Conservation (phyloP, 176 grass and related monocot species). For the Elaeis guineensis region DNA sequence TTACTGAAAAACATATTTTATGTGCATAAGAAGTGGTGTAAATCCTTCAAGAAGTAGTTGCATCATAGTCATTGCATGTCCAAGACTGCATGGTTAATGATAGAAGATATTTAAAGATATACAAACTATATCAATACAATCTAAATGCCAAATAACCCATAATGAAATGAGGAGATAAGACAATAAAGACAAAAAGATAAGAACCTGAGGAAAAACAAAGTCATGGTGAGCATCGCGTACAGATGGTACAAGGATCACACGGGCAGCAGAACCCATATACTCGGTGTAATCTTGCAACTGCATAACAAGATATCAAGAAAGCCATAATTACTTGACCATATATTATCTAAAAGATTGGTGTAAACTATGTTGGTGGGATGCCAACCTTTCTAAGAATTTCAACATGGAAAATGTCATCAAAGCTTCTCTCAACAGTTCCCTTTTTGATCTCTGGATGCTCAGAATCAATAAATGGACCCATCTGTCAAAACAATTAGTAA, state of each 20-base stretch:
- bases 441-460: conserved; percentile 92
- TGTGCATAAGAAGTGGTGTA: no score
- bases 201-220: conserved; percentile 89
- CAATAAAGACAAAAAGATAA: not conserved
- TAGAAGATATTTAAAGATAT: no score
- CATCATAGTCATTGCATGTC: no score
- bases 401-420: conserved; percentile 70
- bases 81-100: no score
- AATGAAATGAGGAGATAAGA: no score
- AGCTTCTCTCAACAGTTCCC: conserved; percentile 53
- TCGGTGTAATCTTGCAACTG: conserved; percentile 76
- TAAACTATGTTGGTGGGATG: conserved; percentile 10
- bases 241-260: conserved; percentile 68
- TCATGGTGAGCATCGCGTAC: conserved; percentile 93
- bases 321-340: not conserved
- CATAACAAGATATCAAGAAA: conserved; percentile 23
- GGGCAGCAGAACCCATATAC: conserved; percentile 59
- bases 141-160: no score
- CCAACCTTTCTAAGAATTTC: conserved; percentile 76
- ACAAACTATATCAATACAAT: no score
- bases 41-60: no score
- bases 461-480: conserved; percentile 98
- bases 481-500: conserved; percentile 28
- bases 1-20: no score
- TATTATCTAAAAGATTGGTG: conserved; percentile 19